Conservation (phyloP, 1,284 basidiomycete species). For the Xerocomus tenax region DNA sequence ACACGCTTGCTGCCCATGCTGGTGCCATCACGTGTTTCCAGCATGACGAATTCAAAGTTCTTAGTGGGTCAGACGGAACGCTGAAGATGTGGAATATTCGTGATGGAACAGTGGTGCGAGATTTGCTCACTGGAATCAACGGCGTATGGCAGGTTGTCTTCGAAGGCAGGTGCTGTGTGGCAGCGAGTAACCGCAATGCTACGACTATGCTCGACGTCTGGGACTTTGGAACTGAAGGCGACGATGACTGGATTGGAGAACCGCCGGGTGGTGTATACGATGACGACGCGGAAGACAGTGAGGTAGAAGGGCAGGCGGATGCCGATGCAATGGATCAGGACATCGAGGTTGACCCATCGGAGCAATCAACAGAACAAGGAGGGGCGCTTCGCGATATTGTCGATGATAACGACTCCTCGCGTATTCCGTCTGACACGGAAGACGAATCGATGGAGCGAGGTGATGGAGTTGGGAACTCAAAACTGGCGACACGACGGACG, state of each 20-base stretch:
- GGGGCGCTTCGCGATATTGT: constrained; percentile 33
- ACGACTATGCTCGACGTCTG: constrained; percentile 76
- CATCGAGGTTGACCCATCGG: constrained; percentile 41
- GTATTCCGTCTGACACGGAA: constrained; percentile 20
- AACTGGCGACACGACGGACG: constrained; percentile 30
- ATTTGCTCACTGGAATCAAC: constrained; percentile 79
- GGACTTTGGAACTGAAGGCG: constrained; percentile 70
- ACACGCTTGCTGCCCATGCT: constrained; percentile 79
- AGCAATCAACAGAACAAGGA: constrained; percentile 41
- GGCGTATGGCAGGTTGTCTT: constrained; percentile 96
- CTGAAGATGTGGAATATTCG: constrained; percentile 93
- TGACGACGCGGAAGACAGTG: constrained; percentile 48
- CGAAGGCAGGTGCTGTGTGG: constrained; percentile 85
- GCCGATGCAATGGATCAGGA: constrained; percentile 65
- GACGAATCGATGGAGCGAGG: constrained; percentile 30
- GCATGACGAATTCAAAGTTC: constrained; percentile 92
- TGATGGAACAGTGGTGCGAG: constrained; percentile 75
- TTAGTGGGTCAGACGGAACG: constrained; percentile 90
- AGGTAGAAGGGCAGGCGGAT: constrained; percentile 41
- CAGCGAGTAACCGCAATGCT: constrained; percentile 77
- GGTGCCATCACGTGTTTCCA: constrained; percentile 96
- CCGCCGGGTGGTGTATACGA: constrained; percentile 45
- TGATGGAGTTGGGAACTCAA: constrained; percentile 31
- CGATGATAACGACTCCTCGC: constrained; percentile 25
- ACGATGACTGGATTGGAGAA: constrained; percentile 50